These are phyloP conservation scores for Hansfordia pulvinata DNA, from an alignment of 2,329 filamentous ascomycete species.

Conservation along the genomic window DNA sequence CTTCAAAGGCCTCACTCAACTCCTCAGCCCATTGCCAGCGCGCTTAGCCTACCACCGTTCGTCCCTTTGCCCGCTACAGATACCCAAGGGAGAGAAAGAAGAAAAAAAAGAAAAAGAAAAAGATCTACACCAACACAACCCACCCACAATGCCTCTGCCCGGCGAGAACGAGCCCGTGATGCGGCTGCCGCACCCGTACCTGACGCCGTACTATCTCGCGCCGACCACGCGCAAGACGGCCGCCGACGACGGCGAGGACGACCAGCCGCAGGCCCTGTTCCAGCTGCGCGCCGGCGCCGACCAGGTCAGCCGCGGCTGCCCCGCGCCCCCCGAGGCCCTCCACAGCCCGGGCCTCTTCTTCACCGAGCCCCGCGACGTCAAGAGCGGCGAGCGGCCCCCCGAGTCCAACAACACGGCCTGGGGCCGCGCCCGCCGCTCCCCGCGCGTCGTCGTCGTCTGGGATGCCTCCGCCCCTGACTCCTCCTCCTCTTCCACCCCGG, in stretches of 20 bases:
- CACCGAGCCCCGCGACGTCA: conserved; percentile 29
- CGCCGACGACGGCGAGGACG: too few species aligned
- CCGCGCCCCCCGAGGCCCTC: conserved; percentile 16
- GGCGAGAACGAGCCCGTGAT: conserved; percentile 23
- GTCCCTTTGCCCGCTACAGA: too few species aligned
- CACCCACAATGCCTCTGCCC: conserved; percentile 10
- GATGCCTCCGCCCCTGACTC: conserved; percentile 9
- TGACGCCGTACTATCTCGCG: conserved; percentile 27
- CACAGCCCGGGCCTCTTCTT: conserved; percentile 25
- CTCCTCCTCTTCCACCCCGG: not conserved
- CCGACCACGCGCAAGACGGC: conserved; percentile 13
- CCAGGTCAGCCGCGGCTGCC: conserved; percentile 13
- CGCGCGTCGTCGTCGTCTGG: conserved; percentile 31
- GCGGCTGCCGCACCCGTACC: conserved; percentile 35
- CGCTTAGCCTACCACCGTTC: too few species aligned
- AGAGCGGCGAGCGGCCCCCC: conserved; percentile 32
- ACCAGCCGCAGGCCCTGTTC: conserved; percentile 16
- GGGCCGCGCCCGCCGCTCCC: conserved; percentile 40
- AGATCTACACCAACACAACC: not conserved
- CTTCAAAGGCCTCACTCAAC: too few species aligned
- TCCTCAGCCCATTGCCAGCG: too few species aligned
- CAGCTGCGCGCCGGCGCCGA: conserved; percentile 20
- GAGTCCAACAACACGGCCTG: conserved; percentile 41
- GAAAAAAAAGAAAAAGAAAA: too few species aligned
- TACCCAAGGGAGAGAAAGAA: not conserved